These are phyloP conservation scores for Beauveria sp. DNA, from an alignment of 2,329 filamentous ascomycete genomes.

Conservation along the genomic window DNA sequence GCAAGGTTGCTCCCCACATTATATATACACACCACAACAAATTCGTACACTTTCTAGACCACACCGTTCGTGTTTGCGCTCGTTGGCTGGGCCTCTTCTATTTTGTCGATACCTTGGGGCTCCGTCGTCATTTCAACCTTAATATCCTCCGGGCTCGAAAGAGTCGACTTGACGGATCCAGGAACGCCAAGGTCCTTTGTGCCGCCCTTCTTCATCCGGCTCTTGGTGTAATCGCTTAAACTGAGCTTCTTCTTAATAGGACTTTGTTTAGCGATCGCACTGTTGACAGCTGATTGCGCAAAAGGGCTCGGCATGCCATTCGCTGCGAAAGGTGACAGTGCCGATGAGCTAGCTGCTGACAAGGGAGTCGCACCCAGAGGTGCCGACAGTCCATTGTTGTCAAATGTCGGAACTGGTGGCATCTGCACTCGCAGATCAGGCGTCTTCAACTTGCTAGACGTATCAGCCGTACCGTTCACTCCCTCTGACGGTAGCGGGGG, in stretches of 20 bases:
- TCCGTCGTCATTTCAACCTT: conserved; percentile 29
- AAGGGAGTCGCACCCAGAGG: conserved; percentile 37
- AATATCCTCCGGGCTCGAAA: conserved; percentile 29
- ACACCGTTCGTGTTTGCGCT: conserved; percentile 15
- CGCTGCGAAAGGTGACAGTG: conserved; percentile 44
- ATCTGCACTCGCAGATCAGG: conserved; percentile 47
- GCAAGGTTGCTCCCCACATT: background rate
- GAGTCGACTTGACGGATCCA: conserved; percentile 25
- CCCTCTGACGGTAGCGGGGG: background rate
- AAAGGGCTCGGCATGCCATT: conserved; percentile 36
- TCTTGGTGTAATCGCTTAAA: conserved; percentile 55
- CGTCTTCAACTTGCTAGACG: conserved; percentile 28
- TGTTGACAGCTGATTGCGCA: conserved; percentile 32
- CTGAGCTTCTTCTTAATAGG: conserved; percentile 62
- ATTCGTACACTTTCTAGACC: conserved; percentile 6
- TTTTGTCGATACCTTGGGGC: conserved; percentile 21
- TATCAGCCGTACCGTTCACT: conserved; percentile 14
- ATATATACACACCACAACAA: conserved; percentile 9
- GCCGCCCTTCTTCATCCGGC: conserved; percentile 47
- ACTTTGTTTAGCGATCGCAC: conserved; percentile 41
- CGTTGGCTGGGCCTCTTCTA: conserved; percentile 18
- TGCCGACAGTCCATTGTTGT: conserved; percentile 27
- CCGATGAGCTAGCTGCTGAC: conserved; percentile 34
- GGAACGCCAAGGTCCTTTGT: conserved; percentile 24
- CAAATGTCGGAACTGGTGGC: conserved; percentile 47